Conservation (phyloP, 2,329 filamentous ascomycete species). For the Coniosporium tulheliwenetii region DNA sequence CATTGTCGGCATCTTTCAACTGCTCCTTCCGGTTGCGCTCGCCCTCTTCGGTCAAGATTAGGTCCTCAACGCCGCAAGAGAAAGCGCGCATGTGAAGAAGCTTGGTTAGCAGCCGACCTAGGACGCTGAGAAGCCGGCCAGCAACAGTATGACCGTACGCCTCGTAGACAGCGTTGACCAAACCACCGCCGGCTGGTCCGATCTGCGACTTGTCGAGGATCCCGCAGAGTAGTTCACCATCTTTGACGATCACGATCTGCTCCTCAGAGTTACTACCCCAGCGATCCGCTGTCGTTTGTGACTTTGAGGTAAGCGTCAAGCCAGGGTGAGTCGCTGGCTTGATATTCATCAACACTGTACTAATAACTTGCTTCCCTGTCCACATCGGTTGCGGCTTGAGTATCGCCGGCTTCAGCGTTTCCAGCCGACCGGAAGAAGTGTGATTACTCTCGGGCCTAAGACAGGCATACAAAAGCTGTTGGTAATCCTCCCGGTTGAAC, state of each 20-base stretch:
- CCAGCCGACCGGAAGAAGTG: conserved; percentile 66
- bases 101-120: conserved; percentile 79
- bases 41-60: conserved; percentile 67
- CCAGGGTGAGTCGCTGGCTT: conserved; percentile 60
- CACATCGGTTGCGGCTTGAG: conserved; percentile 68
- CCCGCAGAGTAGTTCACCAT: conserved; percentile 76
- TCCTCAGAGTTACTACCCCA: conserved; percentile 74
- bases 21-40: conserved; percentile 55
- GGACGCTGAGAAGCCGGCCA: conserved; percentile 73
- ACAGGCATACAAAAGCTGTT: conserved; percentile 84
- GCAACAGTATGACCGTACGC: conserved; percentile 78
- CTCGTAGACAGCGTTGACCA: conserved; percentile 87
- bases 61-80: conserved; percentile 92
- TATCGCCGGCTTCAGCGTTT: conserved; percentile 66
- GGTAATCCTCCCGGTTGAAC: conserved; percentile 75
- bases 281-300: conserved; percentile 59
- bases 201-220: conserved; percentile 95
- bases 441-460: conserved; percentile 82
- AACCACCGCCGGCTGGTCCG: conserved; percentile 69
- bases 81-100: conserved; percentile 89
- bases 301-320: conserved; percentile 64
- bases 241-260: conserved; percentile 62
- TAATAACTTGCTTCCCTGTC: conserved; percentile 95
- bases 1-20: conserved; percentile 47
- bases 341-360: conserved; percentile 85